These are phyloP conservation scores for Zoysia matrella DNA, from an alignment of 202 grass and related monocot species.

Conservation along the genomic window DNA sequence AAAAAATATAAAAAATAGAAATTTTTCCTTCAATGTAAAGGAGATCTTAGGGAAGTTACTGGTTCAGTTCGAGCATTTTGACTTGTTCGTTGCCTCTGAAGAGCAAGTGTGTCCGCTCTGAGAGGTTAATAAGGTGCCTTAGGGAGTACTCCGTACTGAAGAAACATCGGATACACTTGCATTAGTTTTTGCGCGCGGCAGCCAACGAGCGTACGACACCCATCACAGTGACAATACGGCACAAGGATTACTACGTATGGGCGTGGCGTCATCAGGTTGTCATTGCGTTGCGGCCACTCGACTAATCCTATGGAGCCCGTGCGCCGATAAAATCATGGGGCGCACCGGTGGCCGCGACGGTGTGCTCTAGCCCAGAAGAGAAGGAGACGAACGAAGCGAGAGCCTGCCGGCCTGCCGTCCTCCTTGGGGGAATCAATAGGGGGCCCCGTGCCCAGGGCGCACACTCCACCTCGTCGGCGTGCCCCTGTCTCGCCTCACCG, in stretches of 20 bases:
- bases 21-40: too few relatives aligned
- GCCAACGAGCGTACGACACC: slow-evolving; percentile 29
- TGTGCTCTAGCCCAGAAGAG: neutral
- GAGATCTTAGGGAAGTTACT: neutral
- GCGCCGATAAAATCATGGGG: slow-evolving; percentile 38
- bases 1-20: too few relatives aligned
- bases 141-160: too few relatives aligned
- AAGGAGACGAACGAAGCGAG: neutral
- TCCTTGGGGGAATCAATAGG: too few relatives aligned
- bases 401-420: too few relatives aligned
- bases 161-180: neutral
- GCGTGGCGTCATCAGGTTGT: slow-evolving; percentile 22
- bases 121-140: neutral
- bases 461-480: slow-evolving; percentile 49
- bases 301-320: slow-evolving; percentile 34
- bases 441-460: slow-evolving; percentile 8
- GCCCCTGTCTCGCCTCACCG: slow-evolving; percentile 40
- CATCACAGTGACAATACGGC: neutral
- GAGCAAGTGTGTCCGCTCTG: neutral
- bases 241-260: slow-evolving; percentile 9
- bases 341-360: slow-evolving; percentile 40
- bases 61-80: neutral
- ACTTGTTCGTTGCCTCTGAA: neutral
- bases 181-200: neutral
- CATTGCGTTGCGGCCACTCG: neutral